phyloP scores from a whole-genome alignment of 148 eudicot species.

The Pharnaceum exiguum region DNA sequence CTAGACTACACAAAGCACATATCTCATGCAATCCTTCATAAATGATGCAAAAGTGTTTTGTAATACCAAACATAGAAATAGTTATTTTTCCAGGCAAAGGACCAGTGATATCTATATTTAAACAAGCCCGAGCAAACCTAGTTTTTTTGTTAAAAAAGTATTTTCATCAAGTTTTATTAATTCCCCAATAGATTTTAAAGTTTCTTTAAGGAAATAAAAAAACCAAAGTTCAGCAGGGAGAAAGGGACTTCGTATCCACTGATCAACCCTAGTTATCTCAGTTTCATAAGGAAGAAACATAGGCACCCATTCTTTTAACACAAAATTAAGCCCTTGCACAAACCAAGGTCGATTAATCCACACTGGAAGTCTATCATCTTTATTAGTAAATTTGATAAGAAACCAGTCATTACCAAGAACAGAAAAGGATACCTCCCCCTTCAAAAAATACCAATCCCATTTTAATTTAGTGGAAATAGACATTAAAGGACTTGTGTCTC shows the following conservation, averaged over 20 bases:
- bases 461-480: too few species aligned
- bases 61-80: not conserved
- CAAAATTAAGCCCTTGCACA: not conserved
- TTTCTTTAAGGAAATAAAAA: too few species aligned
- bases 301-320: not conserved
- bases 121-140: not conserved
- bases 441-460: not conserved
- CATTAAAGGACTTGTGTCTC: too few species aligned
- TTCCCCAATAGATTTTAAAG: not conserved
- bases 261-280: not conserved
- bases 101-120: not conserved
- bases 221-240: not conserved
- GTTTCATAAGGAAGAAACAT: not conserved
- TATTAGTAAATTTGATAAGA: not conserved
- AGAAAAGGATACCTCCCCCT: not conserved
- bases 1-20: not conserved
- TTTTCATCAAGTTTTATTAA: not conserved
- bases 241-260: not conserved
- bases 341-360: not conserved
- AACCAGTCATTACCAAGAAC: not conserved
- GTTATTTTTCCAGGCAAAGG: not conserved
- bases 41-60: too few species aligned
- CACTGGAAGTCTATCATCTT: not conserved
- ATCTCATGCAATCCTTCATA: not conserved
- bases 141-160: not conserved